These are phyloP conservation scores for Biancaea sappan DNA, from an alignment of 306 rosid species.

Conservation along the genomic window DNA sequence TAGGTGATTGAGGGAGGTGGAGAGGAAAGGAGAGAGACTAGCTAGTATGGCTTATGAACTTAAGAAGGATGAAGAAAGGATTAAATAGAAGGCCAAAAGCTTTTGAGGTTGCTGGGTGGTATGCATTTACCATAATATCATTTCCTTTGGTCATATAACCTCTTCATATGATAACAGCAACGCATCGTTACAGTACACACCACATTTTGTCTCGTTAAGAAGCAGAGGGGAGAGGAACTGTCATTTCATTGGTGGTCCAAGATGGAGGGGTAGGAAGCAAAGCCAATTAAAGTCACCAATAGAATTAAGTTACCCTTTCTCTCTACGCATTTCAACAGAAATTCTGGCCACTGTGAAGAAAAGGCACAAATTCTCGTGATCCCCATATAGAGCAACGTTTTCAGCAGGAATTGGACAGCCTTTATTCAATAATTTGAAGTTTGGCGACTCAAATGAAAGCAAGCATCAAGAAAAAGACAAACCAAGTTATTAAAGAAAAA, in stretches of 20 bases:
- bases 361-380: slow-evolving; percentile 20
- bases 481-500: neutral
- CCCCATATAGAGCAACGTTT: neutral
- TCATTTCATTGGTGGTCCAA: slow-evolving; percentile 43
- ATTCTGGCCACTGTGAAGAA: neutral
- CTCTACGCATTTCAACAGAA: neutral
- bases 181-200: slow-evolving; percentile 20
- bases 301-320: slow-evolving; percentile 12
- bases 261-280: slow-evolving; percentile 25
- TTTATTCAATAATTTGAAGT: neutral
- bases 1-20: neutral
- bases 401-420: slow-evolving; percentile 3
- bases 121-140: slow-evolving; percentile 25
- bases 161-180: slow-evolving; percentile 36
- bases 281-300: slow-evolving; percentile 28
- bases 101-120: slow-evolving; percentile 22
- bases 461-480: slow-evolving; percentile 10
- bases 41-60: neutral
- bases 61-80: slow-evolving; percentile 30
- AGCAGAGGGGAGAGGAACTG: slow-evolving; percentile 25
- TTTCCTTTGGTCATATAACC: neutral
- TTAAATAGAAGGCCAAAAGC: neutral
- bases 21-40: slow-evolving; percentile 27
- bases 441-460: neutral
- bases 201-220: slow-evolving; percentile 8